Evolutionary conservation across 352 stramenopile species (phyloP).

Genomic region (Pythium plurisporium): DNA sequence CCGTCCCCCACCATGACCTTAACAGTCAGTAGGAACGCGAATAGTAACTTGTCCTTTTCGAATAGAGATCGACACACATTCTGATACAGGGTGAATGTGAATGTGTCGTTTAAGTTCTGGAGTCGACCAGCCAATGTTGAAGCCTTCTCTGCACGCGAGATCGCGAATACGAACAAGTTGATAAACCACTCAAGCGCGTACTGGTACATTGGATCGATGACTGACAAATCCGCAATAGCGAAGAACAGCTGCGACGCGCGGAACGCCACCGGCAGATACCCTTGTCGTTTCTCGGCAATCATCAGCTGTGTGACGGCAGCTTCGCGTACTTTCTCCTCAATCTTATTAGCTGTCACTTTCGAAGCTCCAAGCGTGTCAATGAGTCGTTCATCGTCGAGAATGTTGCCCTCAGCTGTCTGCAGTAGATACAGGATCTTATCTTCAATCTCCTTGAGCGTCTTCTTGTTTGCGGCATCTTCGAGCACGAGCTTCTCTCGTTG

Average conservation of each 20-base stretch:
- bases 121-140: conserved; percentile 78
- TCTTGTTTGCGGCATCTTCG: conserved; percentile 93
- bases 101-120: conserved; percentile 90
- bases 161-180: conserved; percentile 91
- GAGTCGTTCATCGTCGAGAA: conserved; percentile 93
- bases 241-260: conserved; percentile 93
- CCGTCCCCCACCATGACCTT: conserved; percentile 89
- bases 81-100: conserved; percentile 92
- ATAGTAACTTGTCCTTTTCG: conserved; percentile 95
- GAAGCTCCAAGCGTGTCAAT: conserved; percentile 93
- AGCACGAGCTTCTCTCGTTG: conserved; percentile 92
- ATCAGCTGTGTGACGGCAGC: conserved; percentile 90
- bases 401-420: conserved; percentile 92
- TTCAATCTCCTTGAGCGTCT: conserved; percentile 94
- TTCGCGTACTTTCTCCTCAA: conserved; percentile 92
- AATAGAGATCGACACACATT: conserved; percentile 97
- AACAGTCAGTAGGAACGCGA: conserved; percentile 91
- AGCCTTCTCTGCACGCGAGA: conserved; percentile 79
- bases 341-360: conserved; percentile 92
- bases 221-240: conserved; percentile 89
- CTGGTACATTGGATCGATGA: conserved; percentile 96
- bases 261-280: conserved; percentile 90
- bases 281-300: conserved; percentile 90
- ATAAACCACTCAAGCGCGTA: conserved; percentile 97
- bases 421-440: conserved; percentile 95